These are phyloP conservation scores for Mangifera indica DNA, from an alignment of 345 rosid genomes.

Conservation along the genomic window DNA sequence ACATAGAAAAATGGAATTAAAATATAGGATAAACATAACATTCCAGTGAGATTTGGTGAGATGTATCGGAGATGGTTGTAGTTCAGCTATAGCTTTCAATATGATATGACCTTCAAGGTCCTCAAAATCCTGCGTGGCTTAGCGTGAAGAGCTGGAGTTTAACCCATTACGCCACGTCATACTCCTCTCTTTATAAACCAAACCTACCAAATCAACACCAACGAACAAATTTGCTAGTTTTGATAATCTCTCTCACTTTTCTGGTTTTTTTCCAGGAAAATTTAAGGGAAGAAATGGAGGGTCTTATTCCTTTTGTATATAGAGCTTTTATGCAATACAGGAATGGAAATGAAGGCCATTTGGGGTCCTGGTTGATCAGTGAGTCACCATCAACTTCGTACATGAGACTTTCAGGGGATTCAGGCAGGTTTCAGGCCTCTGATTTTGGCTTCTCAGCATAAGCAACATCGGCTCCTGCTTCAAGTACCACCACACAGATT, in stretches of 20 bases:
- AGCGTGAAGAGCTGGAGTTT: conserved; percentile 42
- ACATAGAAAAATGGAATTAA: conserved; percentile 3
- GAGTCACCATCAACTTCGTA: conserved; percentile 75
- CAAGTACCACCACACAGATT: conserved; percentile 31
- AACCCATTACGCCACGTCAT: conserved; percentile 56
- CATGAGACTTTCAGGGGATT: conserved; percentile 84
- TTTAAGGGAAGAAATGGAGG: conserved; percentile 66
- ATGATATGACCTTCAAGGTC: conserved; percentile 11
- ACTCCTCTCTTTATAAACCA: neutral
- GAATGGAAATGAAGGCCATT: conserved; percentile 44
- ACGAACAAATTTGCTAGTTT: neutral
- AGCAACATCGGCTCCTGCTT: conserved; percentile 22
- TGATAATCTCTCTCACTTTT: conserved; percentile 12
- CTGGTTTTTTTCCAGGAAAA: neutral
- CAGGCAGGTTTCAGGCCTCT: conserved; percentile 61
- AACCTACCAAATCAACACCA: neutral
- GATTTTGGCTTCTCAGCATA: conserved; percentile 38
- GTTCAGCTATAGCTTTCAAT: conserved; percentile 45
- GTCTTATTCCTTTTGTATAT: conserved; percentile 70
- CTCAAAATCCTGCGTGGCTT: conserved; percentile 23
- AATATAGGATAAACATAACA: neutral
- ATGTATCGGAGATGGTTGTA: conserved; percentile 26
- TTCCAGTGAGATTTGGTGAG: conserved; percentile 29
- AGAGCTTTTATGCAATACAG: conserved; percentile 62
- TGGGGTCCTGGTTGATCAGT: conserved; percentile 38